Conservation (phyloP, 768 basidiomycete species). For the Pleurotus pulmonarius region DNA sequence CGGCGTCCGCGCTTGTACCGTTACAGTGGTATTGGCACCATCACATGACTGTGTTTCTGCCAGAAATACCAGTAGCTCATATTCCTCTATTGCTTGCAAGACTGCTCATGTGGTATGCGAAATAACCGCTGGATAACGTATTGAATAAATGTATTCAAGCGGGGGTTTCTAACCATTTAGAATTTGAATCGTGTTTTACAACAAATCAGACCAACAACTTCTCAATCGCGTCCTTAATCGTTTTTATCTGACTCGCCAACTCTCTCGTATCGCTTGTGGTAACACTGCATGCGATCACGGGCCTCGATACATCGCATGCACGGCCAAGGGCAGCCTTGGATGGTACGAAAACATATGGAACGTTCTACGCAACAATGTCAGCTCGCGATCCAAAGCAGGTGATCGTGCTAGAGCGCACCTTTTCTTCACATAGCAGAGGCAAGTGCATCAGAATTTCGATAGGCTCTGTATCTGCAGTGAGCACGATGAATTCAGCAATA, state of each 20-base stretch:
- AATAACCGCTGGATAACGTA: too few relatives aligned
- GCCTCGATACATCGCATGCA: conserved; percentile 92
- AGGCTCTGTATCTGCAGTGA: conserved; percentile 96
- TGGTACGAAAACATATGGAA: conserved; percentile 93
- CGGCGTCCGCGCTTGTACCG: too few relatives aligned
- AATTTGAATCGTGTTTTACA: too few relatives aligned
- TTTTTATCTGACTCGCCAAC: conserved; percentile 82
- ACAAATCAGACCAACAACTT: conserved; percentile 45
- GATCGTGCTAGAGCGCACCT: conserved; percentile 43
- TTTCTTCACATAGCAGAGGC: conserved; percentile 97
- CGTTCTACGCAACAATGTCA: conserved; percentile 54
- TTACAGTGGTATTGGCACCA: too few relatives aligned
- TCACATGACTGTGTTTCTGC: too few relatives aligned
- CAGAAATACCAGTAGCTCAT: too few relatives aligned
- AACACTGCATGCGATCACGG: conserved; percentile 93
- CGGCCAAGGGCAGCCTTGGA: conserved; percentile 94
- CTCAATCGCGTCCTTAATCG: conserved; percentile 81
- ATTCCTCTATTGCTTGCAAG: too few relatives aligned
- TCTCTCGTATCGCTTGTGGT: conserved; percentile 96
- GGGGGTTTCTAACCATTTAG: too few relatives aligned
- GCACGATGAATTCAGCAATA: conserved; percentile 95
- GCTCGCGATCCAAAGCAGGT: background rate
- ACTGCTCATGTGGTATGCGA: too few relatives aligned
- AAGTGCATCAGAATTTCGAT: conserved; percentile 97
- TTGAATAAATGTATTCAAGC: too few relatives aligned